Percentiles rank a stretch among this genome's conserved stretches.
These are phyloP conservation scores for Fusarium haematococcum DNA, from an alignment of 2,329 filamentous ascomycete species.

Conservation along the genomic window DNA sequence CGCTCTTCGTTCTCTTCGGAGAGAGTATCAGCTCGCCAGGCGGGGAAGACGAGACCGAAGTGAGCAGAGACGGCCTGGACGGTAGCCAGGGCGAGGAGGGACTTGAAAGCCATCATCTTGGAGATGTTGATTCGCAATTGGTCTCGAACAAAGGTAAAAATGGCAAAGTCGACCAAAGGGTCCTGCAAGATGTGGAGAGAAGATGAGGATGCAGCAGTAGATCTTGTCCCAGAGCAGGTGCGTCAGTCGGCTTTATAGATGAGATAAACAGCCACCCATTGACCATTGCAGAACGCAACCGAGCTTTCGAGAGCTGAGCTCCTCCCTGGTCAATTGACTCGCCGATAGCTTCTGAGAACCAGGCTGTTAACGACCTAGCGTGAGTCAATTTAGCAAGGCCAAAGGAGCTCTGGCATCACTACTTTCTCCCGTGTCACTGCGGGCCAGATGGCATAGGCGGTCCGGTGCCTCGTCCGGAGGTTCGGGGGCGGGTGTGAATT, in stretches of 20 bases:
- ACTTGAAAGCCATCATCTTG: slow-evolving; percentile 48
- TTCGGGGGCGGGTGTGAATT: slow-evolving; percentile 36
- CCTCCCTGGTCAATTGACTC: slow-evolving; percentile 5
- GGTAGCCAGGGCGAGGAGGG: slow-evolving; percentile 50
- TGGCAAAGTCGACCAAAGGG: background rate
- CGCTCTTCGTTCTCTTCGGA: slow-evolving; percentile 48
- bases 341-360: slow-evolving; percentile 5
- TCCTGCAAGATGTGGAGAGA: background rate
- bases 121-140: background rate
- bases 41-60: slow-evolving; percentile 61
- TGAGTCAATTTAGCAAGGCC: slow-evolving; percentile 36
- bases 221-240: background rate
- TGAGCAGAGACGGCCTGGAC: slow-evolving; percentile 58
- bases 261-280: slow-evolving; percentile 1
- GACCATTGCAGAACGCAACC: slow-evolving; percentile 10
- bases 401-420: slow-evolving; percentile 6
- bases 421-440: slow-evolving; percentile 18
- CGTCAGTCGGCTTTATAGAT: slow-evolving; percentile 31
- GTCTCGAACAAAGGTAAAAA: background rate
- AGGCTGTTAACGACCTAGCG: slow-evolving; percentile 27
- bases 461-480: slow-evolving; percentile 20
- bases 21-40: slow-evolving; percentile 63
- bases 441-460: background rate
- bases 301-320: slow-evolving; percentile 1
- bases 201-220: background rate